These are phyloP conservation scores for Coemansia sp. DNA, from an alignment of 192 early-diverging fungal species.

Conservation along the genomic window DNA sequence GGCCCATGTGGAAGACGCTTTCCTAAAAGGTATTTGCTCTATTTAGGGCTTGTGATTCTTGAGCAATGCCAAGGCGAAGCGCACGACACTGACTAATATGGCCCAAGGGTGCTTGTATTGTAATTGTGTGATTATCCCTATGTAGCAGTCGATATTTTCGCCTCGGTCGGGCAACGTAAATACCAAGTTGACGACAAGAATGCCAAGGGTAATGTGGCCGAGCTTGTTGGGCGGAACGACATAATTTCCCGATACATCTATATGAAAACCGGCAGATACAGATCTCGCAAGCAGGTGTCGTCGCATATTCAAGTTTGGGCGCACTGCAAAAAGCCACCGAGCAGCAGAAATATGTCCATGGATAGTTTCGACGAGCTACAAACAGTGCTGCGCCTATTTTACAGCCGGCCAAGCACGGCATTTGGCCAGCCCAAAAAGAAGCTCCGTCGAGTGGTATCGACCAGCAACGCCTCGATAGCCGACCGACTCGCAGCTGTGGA, in stretches of 20 bases:
- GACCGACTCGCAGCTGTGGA: constrained; percentile 7
- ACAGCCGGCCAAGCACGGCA: constrained; percentile 34
- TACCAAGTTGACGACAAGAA: constrained; percentile 45
- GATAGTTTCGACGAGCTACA: constrained; percentile 38
- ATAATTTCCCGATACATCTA: constrained; percentile 74
- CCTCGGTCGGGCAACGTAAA: constrained; percentile 39
- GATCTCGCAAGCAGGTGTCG: constrained; percentile 77
- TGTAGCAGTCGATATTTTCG: constrained; percentile 38
- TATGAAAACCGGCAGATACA: constrained; percentile 61
- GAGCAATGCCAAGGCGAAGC: too few species aligned
- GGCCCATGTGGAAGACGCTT: constrained; percentile 45
- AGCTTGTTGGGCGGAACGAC: constrained; percentile 66
- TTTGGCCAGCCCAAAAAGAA: constrained; percentile 25
- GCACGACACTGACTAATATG: neutral
- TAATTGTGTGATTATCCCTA: neutral
- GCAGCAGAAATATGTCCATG: constrained; percentile 40
- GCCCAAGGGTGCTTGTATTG: neutral
- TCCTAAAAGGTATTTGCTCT: constrained; percentile 23
- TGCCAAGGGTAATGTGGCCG: constrained; percentile 11
- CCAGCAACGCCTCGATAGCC: constrained; percentile 19
- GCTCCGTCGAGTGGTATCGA: constrained; percentile 37
- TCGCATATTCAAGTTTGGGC: constrained; percentile 79
- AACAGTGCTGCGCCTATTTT: constrained; percentile 32
- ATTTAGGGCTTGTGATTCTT: neutral
- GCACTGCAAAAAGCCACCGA: constrained; percentile 64